Conservation (phyloP, 805 yeast genomes). For the Pichia manshurica region DNA sequence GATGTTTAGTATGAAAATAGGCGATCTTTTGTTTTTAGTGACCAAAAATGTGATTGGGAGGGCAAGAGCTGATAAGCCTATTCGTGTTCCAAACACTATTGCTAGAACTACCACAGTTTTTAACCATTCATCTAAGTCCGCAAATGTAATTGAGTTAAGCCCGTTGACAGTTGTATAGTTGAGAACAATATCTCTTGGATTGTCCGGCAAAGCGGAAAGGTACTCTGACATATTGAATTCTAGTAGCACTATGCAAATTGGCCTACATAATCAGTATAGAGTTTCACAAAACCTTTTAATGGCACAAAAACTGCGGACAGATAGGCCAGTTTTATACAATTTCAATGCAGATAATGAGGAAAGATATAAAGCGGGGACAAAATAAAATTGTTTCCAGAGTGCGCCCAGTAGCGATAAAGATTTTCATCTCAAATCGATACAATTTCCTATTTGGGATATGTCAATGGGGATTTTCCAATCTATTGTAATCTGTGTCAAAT, state of each 20-base stretch:
- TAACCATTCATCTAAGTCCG: slow-evolving; percentile 37
- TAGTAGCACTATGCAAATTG: no score
- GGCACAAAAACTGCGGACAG: background rate
- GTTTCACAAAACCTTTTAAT: no score
- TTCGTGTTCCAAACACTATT: slow-evolving; percentile 49
- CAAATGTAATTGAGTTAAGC: slow-evolving; percentile 32
- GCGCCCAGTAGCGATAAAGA: no score
- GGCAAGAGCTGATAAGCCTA: slow-evolving; percentile 51
- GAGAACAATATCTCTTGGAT: slow-evolving; percentile 23
- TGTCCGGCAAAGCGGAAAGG: slow-evolving; percentile 1
- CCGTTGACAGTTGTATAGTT: slow-evolving; percentile 43
- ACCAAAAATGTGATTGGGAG: slow-evolving; percentile 41
- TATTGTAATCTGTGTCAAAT: background rate
- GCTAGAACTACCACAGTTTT: slow-evolving; percentile 33
- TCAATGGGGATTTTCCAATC: slow-evolving; percentile 19
- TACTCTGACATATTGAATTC: background rate
- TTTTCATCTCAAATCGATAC: background rate
- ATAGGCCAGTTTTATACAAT: no score
- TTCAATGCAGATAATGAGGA: no score
- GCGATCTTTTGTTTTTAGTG: slow-evolving; percentile 51
- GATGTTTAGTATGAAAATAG: slow-evolving; percentile 71
- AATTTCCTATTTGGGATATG: slow-evolving; percentile 28
- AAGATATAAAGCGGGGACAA: no score
- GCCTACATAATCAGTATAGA: background rate
- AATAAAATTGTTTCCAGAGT: no score